These are phyloP conservation scores for Dryadomyces sulphureus DNA, from an alignment of 2,329 filamentous ascomycete genomes.

Conservation along the genomic window DNA sequence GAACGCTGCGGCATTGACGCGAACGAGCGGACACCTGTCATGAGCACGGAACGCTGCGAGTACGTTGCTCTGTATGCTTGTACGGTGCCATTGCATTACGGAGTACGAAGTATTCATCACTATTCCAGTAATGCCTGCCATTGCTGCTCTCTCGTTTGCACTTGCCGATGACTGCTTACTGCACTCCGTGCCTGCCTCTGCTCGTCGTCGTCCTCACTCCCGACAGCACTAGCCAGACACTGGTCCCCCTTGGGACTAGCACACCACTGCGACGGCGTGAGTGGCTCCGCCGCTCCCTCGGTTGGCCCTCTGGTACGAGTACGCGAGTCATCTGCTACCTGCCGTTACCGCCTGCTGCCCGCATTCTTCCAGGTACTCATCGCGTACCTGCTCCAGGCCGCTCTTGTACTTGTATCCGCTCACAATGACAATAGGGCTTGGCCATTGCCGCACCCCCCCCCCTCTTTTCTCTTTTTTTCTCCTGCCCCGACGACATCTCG, in stretches of 20 bases:
- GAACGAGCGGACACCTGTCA: no score
- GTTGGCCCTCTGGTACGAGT: background rate
- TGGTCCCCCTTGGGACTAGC: background rate
- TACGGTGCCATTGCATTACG: no score
- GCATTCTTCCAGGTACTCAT: background rate
- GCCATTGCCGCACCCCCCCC: background rate
- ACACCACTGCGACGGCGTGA: constrained; percentile 4
- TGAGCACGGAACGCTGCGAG: no score
- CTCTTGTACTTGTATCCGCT: background rate
- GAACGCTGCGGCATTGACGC: no score
- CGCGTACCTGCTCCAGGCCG: background rate
- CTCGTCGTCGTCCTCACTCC: no score
- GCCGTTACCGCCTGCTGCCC: background rate
- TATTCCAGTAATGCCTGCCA: no score
- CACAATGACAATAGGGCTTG: background rate
- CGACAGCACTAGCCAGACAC: background rate
- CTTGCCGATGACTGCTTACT: no score
- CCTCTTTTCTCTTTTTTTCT: background rate
- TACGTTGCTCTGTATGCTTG: no score
- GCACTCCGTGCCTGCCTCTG: no score
- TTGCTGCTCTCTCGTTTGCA: no score
- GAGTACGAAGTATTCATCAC: background rate
- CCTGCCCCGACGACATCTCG: constrained; percentile 1
- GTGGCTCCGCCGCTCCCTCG: background rate
- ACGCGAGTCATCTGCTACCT: background rate